These are phyloP conservation scores for Oemleria cerasiformis DNA, from an alignment of 306 rosid genomes.

Conservation along the genomic window DNA sequence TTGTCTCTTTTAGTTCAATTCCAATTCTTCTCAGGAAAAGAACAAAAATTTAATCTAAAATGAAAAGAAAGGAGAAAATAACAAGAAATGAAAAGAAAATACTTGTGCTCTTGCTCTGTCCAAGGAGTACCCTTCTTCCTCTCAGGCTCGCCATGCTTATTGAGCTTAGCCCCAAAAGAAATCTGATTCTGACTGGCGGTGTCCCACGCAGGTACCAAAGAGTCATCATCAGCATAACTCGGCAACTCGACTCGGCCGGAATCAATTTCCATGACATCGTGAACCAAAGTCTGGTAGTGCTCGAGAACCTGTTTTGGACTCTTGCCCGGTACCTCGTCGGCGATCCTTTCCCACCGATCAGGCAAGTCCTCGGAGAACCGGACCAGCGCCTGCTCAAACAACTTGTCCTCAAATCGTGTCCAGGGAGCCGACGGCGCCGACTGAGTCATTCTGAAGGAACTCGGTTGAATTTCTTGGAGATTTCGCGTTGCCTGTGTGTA, in stretches of 20 bases:
- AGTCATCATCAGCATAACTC: conserved; percentile 48
- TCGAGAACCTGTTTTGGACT: conserved; percentile 45
- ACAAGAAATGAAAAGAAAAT: background rate
- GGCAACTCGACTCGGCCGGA: conserved; percentile 75
- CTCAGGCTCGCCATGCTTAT: conserved; percentile 42
- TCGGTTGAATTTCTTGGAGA: conserved; percentile 47
- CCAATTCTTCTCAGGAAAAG: background rate
- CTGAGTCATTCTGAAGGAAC: conserved; percentile 31
- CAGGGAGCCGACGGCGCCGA: conserved; percentile 39
- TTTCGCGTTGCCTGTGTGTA: conserved; percentile 25
- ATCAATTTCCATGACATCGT: conserved; percentile 69
- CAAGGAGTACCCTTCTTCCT: conserved; percentile 91
- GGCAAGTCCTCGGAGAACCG: conserved; percentile 48
- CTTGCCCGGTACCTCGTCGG: conserved; percentile 59
- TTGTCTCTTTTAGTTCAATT: background rate
- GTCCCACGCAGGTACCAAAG: conserved; percentile 45
- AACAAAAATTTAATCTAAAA: background rate
- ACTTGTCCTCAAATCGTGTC: conserved; percentile 70
- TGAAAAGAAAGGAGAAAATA: background rate
- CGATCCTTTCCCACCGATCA: conserved; percentile 71
- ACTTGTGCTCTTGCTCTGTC: conserved; percentile 91
- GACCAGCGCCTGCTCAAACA: conserved; percentile 72
- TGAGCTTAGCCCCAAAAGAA: conserved; percentile 51
- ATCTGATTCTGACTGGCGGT: conserved; percentile 65
- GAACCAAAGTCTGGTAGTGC: conserved; percentile 63